Evolutionary conservation across 805 yeast genomes (phyloP).

Genomic region (Yamadazyma laniorum): DNA sequence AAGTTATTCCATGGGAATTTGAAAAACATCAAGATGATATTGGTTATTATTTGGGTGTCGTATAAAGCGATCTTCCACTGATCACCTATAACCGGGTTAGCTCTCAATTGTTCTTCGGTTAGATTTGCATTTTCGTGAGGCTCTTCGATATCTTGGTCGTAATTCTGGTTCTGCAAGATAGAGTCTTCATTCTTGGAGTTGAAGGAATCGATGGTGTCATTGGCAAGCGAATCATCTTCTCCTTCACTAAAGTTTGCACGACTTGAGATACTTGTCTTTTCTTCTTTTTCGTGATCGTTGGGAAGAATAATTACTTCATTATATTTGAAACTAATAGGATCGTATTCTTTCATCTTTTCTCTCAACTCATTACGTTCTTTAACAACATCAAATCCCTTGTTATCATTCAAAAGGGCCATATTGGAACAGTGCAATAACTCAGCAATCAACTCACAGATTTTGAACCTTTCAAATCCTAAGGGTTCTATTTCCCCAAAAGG

Average conservation of each 20-base stretch:
- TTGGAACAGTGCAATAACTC: slow-evolving; percentile 47
- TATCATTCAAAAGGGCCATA: slow-evolving; percentile 46
- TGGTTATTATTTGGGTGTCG: slow-evolving; percentile 44
- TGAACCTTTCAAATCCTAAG: slow-evolving; percentile 45
- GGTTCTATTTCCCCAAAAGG: slow-evolving; percentile 42
- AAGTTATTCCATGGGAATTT: slow-evolving; percentile 49
- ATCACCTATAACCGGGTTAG: slow-evolving; percentile 45
- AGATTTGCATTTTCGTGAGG: slow-evolving; percentile 45
- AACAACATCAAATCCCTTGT: slow-evolving; percentile 43
- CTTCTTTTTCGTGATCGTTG: slow-evolving; percentile 3
- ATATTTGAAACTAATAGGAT: slow-evolving; percentile 45
- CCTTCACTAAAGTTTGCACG: slow-evolving; percentile 1
- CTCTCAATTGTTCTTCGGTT: slow-evolving; percentile 42
- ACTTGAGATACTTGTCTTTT: not conserved
- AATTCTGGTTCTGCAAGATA: slow-evolving; percentile 20
- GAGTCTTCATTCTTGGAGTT: slow-evolving; percentile 21
- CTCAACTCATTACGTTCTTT: slow-evolving; percentile 37
- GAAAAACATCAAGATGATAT: slow-evolving; percentile 44
- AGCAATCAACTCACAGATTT: slow-evolving; percentile 46
- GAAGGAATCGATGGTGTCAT: slow-evolving; percentile 37
- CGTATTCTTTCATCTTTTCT: slow-evolving; percentile 39
- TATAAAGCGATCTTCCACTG: slow-evolving; percentile 39
- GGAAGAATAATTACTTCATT: slow-evolving; percentile 43
- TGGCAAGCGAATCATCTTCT: slow-evolving; percentile 9
- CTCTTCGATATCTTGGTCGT: slow-evolving; percentile 37